Evolutionary conservation across 1,284 basidiomycete species (phyloP).

Genomic region (Vanrija sp.): DNA sequence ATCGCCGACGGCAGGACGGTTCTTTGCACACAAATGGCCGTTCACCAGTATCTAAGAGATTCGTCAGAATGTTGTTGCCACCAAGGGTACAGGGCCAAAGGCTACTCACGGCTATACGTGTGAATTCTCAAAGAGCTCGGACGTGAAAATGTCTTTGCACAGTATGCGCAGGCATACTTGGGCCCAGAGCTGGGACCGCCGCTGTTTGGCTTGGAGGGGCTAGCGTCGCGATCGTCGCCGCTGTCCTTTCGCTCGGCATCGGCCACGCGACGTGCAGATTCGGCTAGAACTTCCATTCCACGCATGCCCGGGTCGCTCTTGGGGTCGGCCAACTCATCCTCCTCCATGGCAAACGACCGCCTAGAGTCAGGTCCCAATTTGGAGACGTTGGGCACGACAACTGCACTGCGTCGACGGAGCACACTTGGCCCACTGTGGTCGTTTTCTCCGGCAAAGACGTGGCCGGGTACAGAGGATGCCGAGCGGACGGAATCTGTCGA

Average conservation of each 20-base stretch:
- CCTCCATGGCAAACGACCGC: slow-evolving; percentile 2
- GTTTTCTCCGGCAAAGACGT: not conserved
- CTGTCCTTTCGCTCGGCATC: slow-evolving; percentile 28
- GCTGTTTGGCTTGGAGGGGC: slow-evolving; percentile 11
- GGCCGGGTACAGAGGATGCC: not conserved
- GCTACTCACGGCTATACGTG: slow-evolving; percentile 44
- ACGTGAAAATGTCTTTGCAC: slow-evolving; percentile 43
- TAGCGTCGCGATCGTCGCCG: slow-evolving; percentile 6
- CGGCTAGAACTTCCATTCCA: slow-evolving; percentile 44
- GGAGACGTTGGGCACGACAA: not conserved
- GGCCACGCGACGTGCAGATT: slow-evolving; percentile 32
- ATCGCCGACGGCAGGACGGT: slow-evolving; percentile 37
- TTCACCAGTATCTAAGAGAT: slow-evolving; percentile 43
- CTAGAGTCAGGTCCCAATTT: not conserved
- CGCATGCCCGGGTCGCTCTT: slow-evolving; percentile 30
- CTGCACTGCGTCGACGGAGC: not conserved
- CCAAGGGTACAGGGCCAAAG: not conserved
- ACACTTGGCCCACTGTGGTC: not conserved
- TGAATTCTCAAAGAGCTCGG: slow-evolving; percentile 45
- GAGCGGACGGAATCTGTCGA: slow-evolving; percentile 27
- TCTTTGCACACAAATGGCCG: slow-evolving; percentile 43
- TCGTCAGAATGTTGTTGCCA: not conserved
- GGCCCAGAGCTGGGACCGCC: slow-evolving; percentile 25
- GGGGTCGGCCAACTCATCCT: slow-evolving; percentile 17
- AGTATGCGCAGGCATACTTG: slow-evolving; percentile 43